These are phyloP conservation scores for Dysphania ambrosioides DNA, from an alignment of 148 eudicot genomes.

Conservation along the genomic window DNA sequence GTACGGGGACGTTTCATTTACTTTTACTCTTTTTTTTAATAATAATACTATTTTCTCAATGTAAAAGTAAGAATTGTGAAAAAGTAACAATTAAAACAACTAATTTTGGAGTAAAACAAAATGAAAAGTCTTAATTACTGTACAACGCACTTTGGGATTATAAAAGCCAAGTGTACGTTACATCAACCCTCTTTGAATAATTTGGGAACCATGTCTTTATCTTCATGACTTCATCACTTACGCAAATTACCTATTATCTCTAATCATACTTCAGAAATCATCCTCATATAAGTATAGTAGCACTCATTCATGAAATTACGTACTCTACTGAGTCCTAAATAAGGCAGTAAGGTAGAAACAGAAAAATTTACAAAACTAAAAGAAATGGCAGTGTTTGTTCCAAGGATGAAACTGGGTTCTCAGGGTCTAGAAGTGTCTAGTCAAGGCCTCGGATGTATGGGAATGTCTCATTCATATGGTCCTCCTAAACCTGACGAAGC, in stretches of 20 bases:
- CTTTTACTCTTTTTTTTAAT: no score
- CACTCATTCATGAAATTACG: background rate
- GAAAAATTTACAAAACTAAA: background rate
- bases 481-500: slow-evolving; percentile 26
- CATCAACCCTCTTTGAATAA: no score
- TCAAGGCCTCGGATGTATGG: slow-evolving; percentile 32
- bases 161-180: no score
- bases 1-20: no score
- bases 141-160: no score
- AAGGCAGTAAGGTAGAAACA: background rate
- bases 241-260: background rate
- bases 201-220: background rate
- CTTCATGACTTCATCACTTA: background rate
- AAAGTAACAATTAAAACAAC: no score
- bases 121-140: no score
- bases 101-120: no score
- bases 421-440: slow-evolving; percentile 19
- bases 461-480: slow-evolving; percentile 29
- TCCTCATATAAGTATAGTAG: no score
- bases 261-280: no score
- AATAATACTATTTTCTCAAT: no score
- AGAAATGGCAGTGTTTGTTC: background rate
- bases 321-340: background rate
- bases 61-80: no score
- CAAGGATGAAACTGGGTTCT: background rate